A percentile compares a stretch with the other conserved stretches of the same genome.
Conservation (phyloP, 352 stramenopile species). For the Pythium plurisporium region DNA sequence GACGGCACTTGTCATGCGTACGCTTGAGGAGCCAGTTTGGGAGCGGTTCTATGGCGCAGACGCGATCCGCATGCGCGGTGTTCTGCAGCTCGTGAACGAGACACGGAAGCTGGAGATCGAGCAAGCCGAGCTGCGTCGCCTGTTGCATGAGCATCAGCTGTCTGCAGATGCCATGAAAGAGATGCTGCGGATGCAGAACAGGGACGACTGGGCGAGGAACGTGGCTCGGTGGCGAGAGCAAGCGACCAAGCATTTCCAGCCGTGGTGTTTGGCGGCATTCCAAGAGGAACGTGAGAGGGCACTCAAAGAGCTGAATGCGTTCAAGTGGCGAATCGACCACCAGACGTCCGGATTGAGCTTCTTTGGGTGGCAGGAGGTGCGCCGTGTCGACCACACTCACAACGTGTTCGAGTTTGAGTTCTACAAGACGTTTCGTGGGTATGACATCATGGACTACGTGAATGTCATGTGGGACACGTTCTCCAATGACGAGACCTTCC, state of each 20-base stretch:
- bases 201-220: too few relatives aligned
- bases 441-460: not conserved
- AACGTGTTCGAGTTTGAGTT: slow-evolving; percentile 4
- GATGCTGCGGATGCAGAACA: too few relatives aligned
- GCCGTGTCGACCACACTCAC: not conserved
- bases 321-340: not conserved
- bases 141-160: not conserved
- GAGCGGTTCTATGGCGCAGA: too few relatives aligned
- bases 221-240: not conserved
- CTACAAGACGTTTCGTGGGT: slow-evolving; percentile 3
- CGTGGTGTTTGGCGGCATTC: not conserved
- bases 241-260: not conserved
- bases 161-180: too few relatives aligned
- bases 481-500: not conserved
- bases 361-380: slow-evolving; percentile 4
- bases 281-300: not conserved
- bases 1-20: too few relatives aligned
- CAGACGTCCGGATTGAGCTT: not conserved
- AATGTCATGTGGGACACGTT: slow-evolving; percentile 1
- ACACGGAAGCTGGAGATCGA: not conserved
- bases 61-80: not conserved
- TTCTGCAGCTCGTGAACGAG: not conserved
- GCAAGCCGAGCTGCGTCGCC: not conserved
- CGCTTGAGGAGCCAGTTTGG: too few relatives aligned
- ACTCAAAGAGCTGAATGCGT: not conserved